phyloP scores from a whole-genome alignment of 768 basidiomycete species.

The Suillus brevipes region DNA sequence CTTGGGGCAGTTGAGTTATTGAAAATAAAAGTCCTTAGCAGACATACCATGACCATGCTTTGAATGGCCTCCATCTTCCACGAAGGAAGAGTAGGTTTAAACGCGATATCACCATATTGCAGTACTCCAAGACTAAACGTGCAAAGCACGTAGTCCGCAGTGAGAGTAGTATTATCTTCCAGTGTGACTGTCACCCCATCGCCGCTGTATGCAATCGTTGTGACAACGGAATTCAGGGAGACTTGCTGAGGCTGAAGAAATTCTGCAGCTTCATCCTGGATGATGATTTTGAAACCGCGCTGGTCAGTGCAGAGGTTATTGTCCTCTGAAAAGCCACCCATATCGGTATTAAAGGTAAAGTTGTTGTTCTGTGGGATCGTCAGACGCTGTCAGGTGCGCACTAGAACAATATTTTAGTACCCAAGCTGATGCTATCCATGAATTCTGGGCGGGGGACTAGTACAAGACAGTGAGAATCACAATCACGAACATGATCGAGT shows the following conservation, averaged over 20 bases:
- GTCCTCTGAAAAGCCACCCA: slow-evolving; percentile 58
- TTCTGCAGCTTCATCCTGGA: slow-evolving; percentile 54
- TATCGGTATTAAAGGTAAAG: slow-evolving; percentile 50
- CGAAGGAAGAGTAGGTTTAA: slow-evolving; percentile 53
- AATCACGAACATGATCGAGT: not conserved
- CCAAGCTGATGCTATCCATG: slow-evolving; percentile 63
- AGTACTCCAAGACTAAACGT: slow-evolving; percentile 74
- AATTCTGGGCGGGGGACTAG: slow-evolving; percentile 62
- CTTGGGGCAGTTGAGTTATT: slow-evolving; percentile 22
- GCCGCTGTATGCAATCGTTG: slow-evolving; percentile 44
- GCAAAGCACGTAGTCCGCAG: slow-evolving; percentile 59
- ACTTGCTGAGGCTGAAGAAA: slow-evolving; percentile 53
- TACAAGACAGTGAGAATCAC: slow-evolving; percentile 39
- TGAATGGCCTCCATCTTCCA: slow-evolving; percentile 69
- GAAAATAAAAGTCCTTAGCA: not conserved
- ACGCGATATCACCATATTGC: slow-evolving; percentile 60
- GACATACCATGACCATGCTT: slow-evolving; percentile 56
- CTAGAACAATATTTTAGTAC: slow-evolving; percentile 32
- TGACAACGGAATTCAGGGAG: slow-evolving; percentile 52
- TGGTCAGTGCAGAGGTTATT: slow-evolving; percentile 59
- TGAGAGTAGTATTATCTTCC: slow-evolving; percentile 41
- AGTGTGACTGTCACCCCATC: slow-evolving; percentile 49
- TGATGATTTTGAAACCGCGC: slow-evolving; percentile 58
- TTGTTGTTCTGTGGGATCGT: slow-evolving; percentile 54
- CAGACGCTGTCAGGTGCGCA: slow-evolving; percentile 6